Conservation (phyloP, 345 rosid species). For the Populus nigra region DNA sequence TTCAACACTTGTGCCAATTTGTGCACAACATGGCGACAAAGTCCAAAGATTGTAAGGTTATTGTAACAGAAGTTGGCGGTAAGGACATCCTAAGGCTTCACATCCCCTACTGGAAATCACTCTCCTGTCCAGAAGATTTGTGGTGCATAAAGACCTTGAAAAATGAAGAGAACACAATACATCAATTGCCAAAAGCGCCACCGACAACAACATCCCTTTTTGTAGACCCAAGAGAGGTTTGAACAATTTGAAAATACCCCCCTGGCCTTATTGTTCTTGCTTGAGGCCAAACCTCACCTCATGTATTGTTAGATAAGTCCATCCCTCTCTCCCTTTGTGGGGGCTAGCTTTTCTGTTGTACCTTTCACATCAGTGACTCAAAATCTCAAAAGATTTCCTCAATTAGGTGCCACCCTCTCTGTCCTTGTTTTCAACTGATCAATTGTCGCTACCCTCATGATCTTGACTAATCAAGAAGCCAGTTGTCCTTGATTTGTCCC, state of each 20-base stretch:
- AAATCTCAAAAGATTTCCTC: conserved; percentile 55
- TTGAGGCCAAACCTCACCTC: conserved; percentile 24
- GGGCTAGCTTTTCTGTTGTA: conserved; percentile 38
- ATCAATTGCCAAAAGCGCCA: conserved; percentile 31
- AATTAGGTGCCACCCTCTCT: conserved; percentile 60
- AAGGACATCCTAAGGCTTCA: conserved; percentile 34
- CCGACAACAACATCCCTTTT: conserved; percentile 44
- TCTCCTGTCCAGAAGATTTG: conserved; percentile 74
- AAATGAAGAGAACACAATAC: conserved; percentile 26
- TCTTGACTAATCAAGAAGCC: conserved; percentile 31
- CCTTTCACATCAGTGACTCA: conserved; percentile 39
- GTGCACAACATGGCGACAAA: conserved; percentile 65
- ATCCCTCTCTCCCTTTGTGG: conserved; percentile 23
- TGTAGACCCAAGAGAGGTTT: conserved; percentile 90
- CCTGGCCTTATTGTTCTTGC: conserved; percentile 5
- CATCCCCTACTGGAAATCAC: conserved; percentile 70
- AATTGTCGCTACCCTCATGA: conserved; percentile 23
- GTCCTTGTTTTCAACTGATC: conserved; percentile 31
- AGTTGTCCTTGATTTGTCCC: conserved; percentile 33
- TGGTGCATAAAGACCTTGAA: conserved; percentile 80
- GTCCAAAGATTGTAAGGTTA: conserved; percentile 46
- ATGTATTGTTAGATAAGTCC: conserved; percentile 26
- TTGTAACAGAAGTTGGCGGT: conserved; percentile 63
- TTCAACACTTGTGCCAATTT: conserved; percentile 48
- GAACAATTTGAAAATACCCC: conserved; percentile 4